Base-by-base conservation (phyloP, 306 rosid genomes). In the Gynostemma pentaphyllum region DNA sequence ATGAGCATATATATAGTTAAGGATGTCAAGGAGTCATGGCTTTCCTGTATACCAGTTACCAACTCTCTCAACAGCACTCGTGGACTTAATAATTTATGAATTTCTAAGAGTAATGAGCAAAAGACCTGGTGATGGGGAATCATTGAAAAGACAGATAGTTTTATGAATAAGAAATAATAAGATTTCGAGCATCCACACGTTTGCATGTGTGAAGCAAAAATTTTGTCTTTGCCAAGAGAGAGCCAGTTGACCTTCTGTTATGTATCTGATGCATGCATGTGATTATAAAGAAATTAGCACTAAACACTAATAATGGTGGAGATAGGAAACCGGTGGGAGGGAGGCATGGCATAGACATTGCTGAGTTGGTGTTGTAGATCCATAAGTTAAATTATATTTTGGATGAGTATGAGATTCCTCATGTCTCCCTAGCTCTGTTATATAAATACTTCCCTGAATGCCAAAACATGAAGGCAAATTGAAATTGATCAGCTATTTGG, bases 341-440 rank as follows among this genome's bases (percentile, higher is more conserved):
- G 68, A 64, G 64, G 65, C 79, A 48, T 3, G 21, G 70, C 69
- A 47, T 30, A 27, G 40, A 65, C 70, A 48, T 36, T 5, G 59
- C 39, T 48, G 68, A 64, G 0, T 15, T 64, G 9, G 28, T 64
- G 36, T 28, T 64, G n/a, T 5, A 21, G 68, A 70, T 41, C 10
- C 62, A 40, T 66, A 49, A 45, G 42, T 21, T 45, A 39, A n/a
- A 64, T 44, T 23, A 29, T 44, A 45, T 62, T 47, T 29, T 14
- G 28, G 59, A 51, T 26, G 55, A 49, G 32, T 30, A 37, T 14
- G 50, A 61, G 47, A 62, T 62, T 62, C 67, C 37, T 62, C 2
- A 9, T 21, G 67, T 62, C 67, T 62, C 52, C 21, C 0, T 26
- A n/a, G 27, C 26, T 5, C n/a, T 5, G 24, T 29, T 56, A 32